Evolutionary conservation across 75 land plant species (phyloP).

Genomic region (Picea sitchensis): DNA sequence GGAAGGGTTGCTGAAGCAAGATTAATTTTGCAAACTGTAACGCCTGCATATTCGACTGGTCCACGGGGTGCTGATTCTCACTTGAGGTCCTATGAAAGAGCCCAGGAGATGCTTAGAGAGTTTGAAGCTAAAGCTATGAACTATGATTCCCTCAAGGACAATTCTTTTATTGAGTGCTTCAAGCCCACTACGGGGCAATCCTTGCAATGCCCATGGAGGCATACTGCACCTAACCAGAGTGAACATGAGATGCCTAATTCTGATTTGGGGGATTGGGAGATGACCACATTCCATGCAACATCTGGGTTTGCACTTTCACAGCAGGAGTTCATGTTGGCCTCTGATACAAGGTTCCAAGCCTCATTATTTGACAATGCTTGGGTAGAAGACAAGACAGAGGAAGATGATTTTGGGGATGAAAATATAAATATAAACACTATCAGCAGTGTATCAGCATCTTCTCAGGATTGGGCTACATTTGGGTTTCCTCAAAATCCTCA

Average conservation of each 20-base stretch:
- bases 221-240: constrained; percentile 14
- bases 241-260: constrained; percentile 35
- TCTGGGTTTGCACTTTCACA: not conserved
- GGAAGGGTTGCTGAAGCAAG: constrained; percentile 86
- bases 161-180: constrained; percentile 24
- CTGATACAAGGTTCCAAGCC: too few species aligned
- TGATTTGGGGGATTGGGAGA: not conserved
- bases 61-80: constrained; percentile 89
- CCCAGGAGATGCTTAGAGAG: constrained; percentile 92
- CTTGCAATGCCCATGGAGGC: not conserved
- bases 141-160: constrained; percentile 48
- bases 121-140: constrained; percentile 39
- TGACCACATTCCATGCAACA: not conserved
- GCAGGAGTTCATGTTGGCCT: not conserved
- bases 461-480: not conserved
- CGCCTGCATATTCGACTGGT: constrained; percentile 63
- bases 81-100: constrained; percentile 90
- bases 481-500: not conserved
- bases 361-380: constrained; percentile 23
- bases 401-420: too few species aligned
- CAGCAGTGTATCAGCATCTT: not conserved
- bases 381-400: constrained; percentile 58
- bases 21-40: constrained; percentile 58
- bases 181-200: constrained; percentile 25
- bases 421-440: too few species aligned